A percentile compares a stretch with the other conserved stretches of the same genome.
Conservation (phyloP, 2,329 filamentous ascomycete species). For the Pyricularia sp. region DNA sequence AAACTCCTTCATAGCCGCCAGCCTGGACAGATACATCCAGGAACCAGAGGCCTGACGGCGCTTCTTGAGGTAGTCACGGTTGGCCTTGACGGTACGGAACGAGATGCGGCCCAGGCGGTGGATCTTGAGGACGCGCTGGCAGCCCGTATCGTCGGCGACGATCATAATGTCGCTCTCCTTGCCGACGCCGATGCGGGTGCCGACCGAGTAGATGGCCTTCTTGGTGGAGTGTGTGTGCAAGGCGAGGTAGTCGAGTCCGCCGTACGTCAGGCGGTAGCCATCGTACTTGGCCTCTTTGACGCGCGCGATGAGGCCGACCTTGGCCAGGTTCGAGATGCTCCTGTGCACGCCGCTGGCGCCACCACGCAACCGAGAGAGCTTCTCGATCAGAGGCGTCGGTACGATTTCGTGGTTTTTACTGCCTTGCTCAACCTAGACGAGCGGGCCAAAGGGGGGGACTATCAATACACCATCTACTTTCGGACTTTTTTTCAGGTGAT, state of each 20-base stretch:
- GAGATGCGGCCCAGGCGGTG: conserved; percentile 92
- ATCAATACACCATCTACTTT: neutral
- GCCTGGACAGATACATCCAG: conserved; percentile 96
- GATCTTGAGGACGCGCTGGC: conserved; percentile 84
- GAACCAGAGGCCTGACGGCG: conserved; percentile 55
- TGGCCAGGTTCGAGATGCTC: conserved; percentile 84
- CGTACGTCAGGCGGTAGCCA: conserved; percentile 92
- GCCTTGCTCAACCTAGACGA: conserved; percentile 72
- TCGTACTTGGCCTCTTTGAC: conserved; percentile 97
- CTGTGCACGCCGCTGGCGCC: conserved; percentile 72
- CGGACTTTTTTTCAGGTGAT: conserved; percentile 2
- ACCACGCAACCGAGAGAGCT: conserved; percentile 71
- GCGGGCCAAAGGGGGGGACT: neutral
- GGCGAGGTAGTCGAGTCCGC: conserved; percentile 94
- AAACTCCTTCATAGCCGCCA: conserved; percentile 90
- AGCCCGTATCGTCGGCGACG: conserved; percentile 70
- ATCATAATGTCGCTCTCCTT: conserved; percentile 98
- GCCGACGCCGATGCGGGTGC: conserved; percentile 88
- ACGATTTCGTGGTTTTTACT: conserved; percentile 97
- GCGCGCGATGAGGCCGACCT: conserved; percentile 81
- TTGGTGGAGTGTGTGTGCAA: conserved; percentile 79
- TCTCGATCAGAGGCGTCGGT: conserved; percentile 79
- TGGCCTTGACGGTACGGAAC: conserved; percentile 91
- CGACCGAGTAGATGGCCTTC: conserved; percentile 80
- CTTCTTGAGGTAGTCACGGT: conserved; percentile 89